Conservation (phyloP, 371 early-diverging fungal genomes). For the Saksenaea vasiformis region DNA sequence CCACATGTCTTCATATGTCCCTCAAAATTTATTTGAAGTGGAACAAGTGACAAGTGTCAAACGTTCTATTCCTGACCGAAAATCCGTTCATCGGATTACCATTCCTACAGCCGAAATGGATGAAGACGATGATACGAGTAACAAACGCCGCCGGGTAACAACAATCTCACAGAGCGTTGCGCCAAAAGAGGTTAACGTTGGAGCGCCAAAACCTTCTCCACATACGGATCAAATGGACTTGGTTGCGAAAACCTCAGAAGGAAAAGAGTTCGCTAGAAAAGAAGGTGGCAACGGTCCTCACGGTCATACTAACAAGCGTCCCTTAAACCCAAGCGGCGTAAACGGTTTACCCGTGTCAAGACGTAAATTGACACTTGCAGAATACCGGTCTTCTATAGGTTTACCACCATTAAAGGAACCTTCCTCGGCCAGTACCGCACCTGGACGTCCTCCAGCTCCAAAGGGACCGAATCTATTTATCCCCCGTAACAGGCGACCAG, state of each 20-base stretch:
- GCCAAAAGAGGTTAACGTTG: not conserved
- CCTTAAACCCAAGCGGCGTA: not conserved
- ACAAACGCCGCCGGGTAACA: not conserved
- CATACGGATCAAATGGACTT: not conserved
- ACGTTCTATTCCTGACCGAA: not conserved
- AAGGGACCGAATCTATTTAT: constrained; percentile 22
- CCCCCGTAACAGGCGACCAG: constrained; percentile 8
- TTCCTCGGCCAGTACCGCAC: not conserved
- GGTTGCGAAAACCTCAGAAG: not conserved
- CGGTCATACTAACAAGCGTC: not conserved
- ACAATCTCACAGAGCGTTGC: not conserved
- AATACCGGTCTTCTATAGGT: constrained; percentile 26
- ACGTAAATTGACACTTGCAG: constrained; percentile 17
- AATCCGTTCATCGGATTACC: constrained; percentile 3
- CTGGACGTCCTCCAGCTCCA: not conserved
- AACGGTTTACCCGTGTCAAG: constrained; percentile 3
- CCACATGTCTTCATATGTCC: constrained; percentile 6
- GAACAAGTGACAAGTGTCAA: constrained; percentile 2
- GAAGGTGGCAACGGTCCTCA: not conserved
- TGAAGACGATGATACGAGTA: not conserved
- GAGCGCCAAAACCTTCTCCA: not conserved
- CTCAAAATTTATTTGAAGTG: constrained; percentile 25
- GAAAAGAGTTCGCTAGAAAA: not conserved
- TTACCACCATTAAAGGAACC: constrained; percentile 9
- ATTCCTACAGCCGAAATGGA: not conserved